Evolutionary conservation across 495 filamentous ascomycete genomes (phyloP), one percentile per base, ranked within the genome.

Genomic region (Xylona heveae): DNA sequence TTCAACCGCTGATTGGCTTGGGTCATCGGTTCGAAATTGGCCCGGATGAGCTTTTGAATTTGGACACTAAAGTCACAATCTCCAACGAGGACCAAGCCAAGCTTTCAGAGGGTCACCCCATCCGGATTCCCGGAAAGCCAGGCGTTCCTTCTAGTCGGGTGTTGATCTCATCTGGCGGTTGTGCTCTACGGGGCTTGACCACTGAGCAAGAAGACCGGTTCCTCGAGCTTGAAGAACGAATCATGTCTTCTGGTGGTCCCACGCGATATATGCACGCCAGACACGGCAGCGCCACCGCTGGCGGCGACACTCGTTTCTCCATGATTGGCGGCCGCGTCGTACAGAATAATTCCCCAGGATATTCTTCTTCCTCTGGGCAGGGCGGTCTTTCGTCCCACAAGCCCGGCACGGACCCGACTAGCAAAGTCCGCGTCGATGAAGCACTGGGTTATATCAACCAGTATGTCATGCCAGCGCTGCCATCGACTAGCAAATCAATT

Each of bases 81-180:
- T 26, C 33, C 22, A 33, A 32, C 7, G 35, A 37, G n/a, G 19
- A 37, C 26, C 28, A 31, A 21, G 12, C 26, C 7, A 31, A 19
- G 24, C 30, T 37, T 12, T 31, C 27, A 2, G 19, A 23, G 23
- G 28, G 27, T 12, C 29, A 51, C 54, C 3, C 20, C 38, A 15
- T 31, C 53, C 13, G 54, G 51, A 26, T 41, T 50, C 3, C 53
- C 58, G n/a, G 48, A 47, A 19, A 47, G 54, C 19, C 31, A 59
- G 30, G 54, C 43, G 5, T 53, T 61, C 19, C 52, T 54, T 9
- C 46, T 54, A 35, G 57, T 19, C 58, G 64, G 17, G 64, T 70
- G 32, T 53, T 88, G 28, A 69, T 88, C 31, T 83, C 78, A 1
- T 79, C 83, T 3, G 71, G 75, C 35, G 81, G 82, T 3, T 68